Base-by-base conservation (phyloP, 2,329 filamentous ascomycete genomes). In the Verticillium isaacii region DNA sequence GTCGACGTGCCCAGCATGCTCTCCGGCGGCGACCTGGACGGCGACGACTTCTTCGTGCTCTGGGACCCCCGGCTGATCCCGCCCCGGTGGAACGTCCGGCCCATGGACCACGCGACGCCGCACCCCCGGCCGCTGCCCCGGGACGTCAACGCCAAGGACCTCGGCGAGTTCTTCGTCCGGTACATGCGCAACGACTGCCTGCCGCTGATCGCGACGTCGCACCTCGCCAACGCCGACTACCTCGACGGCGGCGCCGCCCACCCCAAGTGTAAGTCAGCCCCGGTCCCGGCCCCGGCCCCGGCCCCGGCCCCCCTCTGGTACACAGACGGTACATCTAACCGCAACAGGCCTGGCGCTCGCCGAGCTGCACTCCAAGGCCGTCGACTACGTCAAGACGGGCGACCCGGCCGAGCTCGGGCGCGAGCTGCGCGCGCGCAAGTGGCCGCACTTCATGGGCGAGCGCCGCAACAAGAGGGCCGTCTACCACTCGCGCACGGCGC, bases 331-430 rank as follows among this genome's bases (percentile, higher is more conserved):
- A 29, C 29, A 4, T 66, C 56, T 50, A 23, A 59, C 41, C 4
- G n/a, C 12, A 15, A n/a, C 9, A 87, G 85, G 85, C 68, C 75
- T 95, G 0, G 78, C 87, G 58, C 80, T 98, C 5, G 93, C 94
- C 2, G 78, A 83, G 9, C 78, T 98, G 2, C 95, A 99, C 72
- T 98, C 95, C 0, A 87, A 88, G 67, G 94, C 95, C 0, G 95
- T 99, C 1, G 95, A 99, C 73, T 99, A 95, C 71, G 88, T 91
- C 55, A 99, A 99, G 77, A 94, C 92, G 1, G 95, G 95, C 0
- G 82, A 89, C 11, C 85, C 90, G 0, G 94, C 93, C 0, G 76
- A 82, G 23, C 89, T 96, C 79, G 78, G 80, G 7, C 75, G 78
- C 45, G 77, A 81, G 0, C 77, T 95, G 4, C 78, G 80, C n/a